Percentiles rank a stretch among this genome's conserved stretches.
Conservation (phyloP, 305 asterid species). For the Rubia tinctorum region DNA sequence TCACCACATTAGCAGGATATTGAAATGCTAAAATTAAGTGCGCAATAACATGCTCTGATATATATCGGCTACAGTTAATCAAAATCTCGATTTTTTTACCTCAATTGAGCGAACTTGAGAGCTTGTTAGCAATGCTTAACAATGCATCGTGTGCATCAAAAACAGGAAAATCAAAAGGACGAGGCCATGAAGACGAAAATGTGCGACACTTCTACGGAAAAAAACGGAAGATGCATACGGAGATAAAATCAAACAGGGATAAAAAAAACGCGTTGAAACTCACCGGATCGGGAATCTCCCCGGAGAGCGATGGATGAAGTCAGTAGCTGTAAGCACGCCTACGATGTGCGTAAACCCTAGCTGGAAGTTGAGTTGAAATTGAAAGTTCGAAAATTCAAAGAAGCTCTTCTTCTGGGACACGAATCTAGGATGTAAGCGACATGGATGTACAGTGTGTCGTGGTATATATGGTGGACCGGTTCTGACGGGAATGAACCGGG, state of each 20-base stretch:
- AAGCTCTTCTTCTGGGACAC: not conserved
- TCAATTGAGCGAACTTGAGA: not conserved
- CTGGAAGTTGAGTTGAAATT: slow-evolving; percentile 13
- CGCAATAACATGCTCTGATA: not conserved
- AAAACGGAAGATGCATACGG: not conserved
- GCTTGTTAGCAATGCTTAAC: not conserved
- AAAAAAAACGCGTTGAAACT: slow-evolving; percentile 10
- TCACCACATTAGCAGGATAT: not conserved
- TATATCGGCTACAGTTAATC: too few species aligned
- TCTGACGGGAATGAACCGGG: slow-evolving; percentile 19
- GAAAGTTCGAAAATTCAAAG: slow-evolving; percentile 2
- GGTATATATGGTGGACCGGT: slow-evolving; percentile 8
- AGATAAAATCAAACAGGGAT: not conserved
- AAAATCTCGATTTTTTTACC: not conserved
- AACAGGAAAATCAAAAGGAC: not conserved
- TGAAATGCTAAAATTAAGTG: not conserved
- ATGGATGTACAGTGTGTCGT: not conserved
- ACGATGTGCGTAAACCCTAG: slow-evolving; percentile 22
- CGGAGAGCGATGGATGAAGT: slow-evolving; percentile 11
- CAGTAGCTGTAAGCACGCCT: not conserved
- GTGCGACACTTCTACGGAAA: not conserved
- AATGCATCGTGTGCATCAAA: not conserved
- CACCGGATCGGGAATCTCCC: slow-evolving; percentile 56
- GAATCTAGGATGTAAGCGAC: slow-evolving; percentile 8
- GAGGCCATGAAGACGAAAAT: not conserved